phyloP scores from a whole-genome alignment of 495 filamentous ascomycete species.

The Aspergillus egyptiacus region DNA sequence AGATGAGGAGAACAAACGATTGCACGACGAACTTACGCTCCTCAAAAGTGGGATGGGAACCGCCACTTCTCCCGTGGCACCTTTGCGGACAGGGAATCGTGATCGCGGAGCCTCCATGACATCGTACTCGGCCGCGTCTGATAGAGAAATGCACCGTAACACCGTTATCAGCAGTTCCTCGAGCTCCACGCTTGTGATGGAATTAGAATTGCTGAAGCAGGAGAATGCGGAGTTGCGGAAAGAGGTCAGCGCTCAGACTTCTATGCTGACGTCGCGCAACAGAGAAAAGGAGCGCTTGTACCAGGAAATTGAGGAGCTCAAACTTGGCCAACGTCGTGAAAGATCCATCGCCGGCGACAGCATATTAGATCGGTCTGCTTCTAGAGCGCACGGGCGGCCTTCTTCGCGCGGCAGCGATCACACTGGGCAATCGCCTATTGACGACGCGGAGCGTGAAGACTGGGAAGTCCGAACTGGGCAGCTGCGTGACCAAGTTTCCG shows the following conservation, averaged over 20 bases:
- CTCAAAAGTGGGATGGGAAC: slow-evolving; percentile 59
- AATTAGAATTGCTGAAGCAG: slow-evolving; percentile 73
- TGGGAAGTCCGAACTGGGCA: slow-evolving; percentile 76
- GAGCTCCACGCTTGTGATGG: slow-evolving; percentile 60
- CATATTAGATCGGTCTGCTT: slow-evolving; percentile 87
- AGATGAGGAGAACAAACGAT: slow-evolving; percentile 77
- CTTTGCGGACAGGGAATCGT: slow-evolving; percentile 40
- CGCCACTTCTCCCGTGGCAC: slow-evolving; percentile 15
- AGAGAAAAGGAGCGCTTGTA: slow-evolving; percentile 91
- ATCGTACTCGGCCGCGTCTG: slow-evolving; percentile 56
- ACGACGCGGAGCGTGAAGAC: slow-evolving; percentile 78
- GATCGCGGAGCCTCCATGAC: slow-evolving; percentile 52
- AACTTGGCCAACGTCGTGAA: slow-evolving; percentile 72
- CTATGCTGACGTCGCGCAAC: slow-evolving; percentile 95
- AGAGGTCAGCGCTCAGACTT: slow-evolving; percentile 91
- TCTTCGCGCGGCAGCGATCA: slow-evolving; percentile 65
- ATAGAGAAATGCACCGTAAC: slow-evolving; percentile 53
- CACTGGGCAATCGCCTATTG: slow-evolving; percentile 62
- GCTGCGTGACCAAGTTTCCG: slow-evolving; percentile 77
- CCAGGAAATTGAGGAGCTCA: slow-evolving; percentile 94
- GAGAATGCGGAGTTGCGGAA: slow-evolving; percentile 90
- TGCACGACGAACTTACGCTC: slow-evolving; percentile 78
- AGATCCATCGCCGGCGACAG: slow-evolving; percentile 76
- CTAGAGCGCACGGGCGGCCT: slow-evolving; percentile 69
- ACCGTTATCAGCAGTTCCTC: slow-evolving; percentile 47